A percentile compares a stretch with the other conserved stretches of the same genome.
Evolutionary conservation across 2,329 filamentous ascomycete genomes (phyloP).

Genomic region (Chalaropsis thielavioides): DNA sequence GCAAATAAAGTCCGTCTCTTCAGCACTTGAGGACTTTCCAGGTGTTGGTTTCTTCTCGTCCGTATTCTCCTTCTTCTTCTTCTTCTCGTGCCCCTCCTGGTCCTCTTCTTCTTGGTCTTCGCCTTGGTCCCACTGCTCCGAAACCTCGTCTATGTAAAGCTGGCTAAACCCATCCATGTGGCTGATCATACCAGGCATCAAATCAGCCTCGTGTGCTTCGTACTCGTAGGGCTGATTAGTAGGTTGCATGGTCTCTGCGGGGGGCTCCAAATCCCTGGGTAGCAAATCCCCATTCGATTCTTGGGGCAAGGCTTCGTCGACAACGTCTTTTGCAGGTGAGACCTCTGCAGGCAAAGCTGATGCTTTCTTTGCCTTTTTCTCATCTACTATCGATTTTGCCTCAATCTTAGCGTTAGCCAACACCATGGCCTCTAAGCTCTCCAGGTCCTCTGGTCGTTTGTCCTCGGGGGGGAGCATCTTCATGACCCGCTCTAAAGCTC

Average conservation of each 20-base stretch:
- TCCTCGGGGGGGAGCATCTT: constrained; percentile 9
- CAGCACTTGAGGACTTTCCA: neutral
- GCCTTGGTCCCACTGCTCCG: neutral
- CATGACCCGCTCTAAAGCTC: constrained; percentile 8
- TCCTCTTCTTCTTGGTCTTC: neutral
- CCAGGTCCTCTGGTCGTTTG: neutral
- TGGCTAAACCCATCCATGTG: neutral
- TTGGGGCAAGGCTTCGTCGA: neutral
- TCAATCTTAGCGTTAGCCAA: neutral
- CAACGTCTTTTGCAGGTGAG: neutral
- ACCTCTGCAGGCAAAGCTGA: neutral
- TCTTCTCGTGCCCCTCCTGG: neutral
- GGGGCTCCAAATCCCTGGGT: neutral
- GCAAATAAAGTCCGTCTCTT: constrained; percentile 1
- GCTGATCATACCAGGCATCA: neutral
- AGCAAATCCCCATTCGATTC: neutral
- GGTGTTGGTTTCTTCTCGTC: neutral
- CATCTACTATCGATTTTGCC: neutral
- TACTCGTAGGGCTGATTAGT: neutral
- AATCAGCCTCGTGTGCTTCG: neutral
- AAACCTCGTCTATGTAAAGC: neutral
- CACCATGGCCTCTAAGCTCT: neutral
- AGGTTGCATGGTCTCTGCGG: neutral
- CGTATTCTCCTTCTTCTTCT: neutral
- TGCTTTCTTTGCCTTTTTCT: neutral